Base-by-base conservation (phyloP, 2,329 filamentous ascomycete genomes). In the Hymenoscyphus salicellus region DNA sequence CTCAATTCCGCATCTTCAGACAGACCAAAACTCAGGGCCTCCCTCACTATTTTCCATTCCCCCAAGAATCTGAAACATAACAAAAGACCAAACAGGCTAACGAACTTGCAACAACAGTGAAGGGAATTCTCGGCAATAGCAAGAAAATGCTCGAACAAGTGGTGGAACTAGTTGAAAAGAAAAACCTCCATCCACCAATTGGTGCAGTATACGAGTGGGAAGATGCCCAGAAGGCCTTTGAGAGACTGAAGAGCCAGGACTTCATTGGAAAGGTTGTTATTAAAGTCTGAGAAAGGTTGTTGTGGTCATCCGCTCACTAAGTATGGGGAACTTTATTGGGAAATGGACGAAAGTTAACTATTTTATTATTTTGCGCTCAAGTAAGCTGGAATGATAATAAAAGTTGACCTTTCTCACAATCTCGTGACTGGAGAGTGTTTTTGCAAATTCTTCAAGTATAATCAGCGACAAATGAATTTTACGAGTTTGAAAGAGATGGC, bases 211-310 rank as follows among this genome's bases (percentile, higher is more conserved):
- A 32, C 26, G 58, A 60, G 43, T 55, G 23, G 41, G 17, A 41
- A n/a, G 26, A 55, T 36, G 16, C 58, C 1, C n/a, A 17, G 26
- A 33, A 30, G 3, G 41, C 43, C 8, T 60, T 52, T 52, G 43
- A 60, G 28, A 41, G 30, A 14, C 3, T 60, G 26, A 60, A 28
- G 46, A 33, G 8, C 10, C n/a, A 20, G 38, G 43, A 33, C 17
- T n/a, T 20, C 17, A 36, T 52, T 60, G 41, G 58, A 11, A 60
- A 60, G 26, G 10, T 60, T 36, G 28, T 60, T 7, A 52, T 60
- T 26, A n/a, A 49, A 28, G 58, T 60, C 2, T 60, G 41, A 52
- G 4, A 8, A 52, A 23, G 11, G 11, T 14, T 33, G 5, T 20
- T 43, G 4, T n/a, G 8, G 43, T 11, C 10, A 3, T 23, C 8